Base-by-base conservation (phyloP, 352 stramenopile genomes). In the Globisporangium recalcitrans region DNA sequence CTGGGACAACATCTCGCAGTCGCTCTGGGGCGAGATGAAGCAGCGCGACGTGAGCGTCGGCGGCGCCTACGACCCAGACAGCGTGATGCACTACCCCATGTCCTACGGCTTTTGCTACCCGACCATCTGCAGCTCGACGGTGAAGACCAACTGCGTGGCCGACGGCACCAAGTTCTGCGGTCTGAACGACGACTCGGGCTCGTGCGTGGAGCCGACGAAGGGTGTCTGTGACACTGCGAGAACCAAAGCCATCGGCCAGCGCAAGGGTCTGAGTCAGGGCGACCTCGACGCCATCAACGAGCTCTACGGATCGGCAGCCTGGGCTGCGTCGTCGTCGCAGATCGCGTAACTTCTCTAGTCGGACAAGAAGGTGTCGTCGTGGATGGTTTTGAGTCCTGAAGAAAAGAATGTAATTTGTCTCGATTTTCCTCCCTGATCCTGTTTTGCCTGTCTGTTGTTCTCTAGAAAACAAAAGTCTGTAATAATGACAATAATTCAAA, bases 31-130 rank as follows among this genome's bases (percentile, higher is more conserved):
- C 42, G 82, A 90, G 58, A 85, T 90, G 78, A 87, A 74, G 31
- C 72, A 86, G 53, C 82, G 78, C 40, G 81, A 88, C 63, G 57
- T 80, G 51, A 88, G 74, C 55, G 77, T 89, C 19, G 82, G 82
- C 34, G 82, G 80, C 26, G 70, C 68, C 1, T 93, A 93, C 75
- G 82, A 93, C 47, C 53, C 77, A 2, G 70, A 85, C 57, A 88
- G 76, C 62, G 63, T 93, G 67, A 93, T 91, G 84, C 84, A 93
- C 70, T 93, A 93, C 68, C 81, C 83, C 5, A 78, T 81, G 65
- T 65, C 70, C 21, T 90, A 90, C 68, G 84, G 81, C 52, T 88
- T 93, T 58, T 93, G 84, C 69, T 88, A 81, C 63, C 82, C 75
- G 0, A 75, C 62, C 24, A 75, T 75, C 58, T 90, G 80, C 67